A percentile compares a stretch with the other conserved stretches of the same genome.
Evolutionary conservation across 2,329 filamentous ascomycete species (phyloP).

Genomic region (Exophiala sp.): DNA sequence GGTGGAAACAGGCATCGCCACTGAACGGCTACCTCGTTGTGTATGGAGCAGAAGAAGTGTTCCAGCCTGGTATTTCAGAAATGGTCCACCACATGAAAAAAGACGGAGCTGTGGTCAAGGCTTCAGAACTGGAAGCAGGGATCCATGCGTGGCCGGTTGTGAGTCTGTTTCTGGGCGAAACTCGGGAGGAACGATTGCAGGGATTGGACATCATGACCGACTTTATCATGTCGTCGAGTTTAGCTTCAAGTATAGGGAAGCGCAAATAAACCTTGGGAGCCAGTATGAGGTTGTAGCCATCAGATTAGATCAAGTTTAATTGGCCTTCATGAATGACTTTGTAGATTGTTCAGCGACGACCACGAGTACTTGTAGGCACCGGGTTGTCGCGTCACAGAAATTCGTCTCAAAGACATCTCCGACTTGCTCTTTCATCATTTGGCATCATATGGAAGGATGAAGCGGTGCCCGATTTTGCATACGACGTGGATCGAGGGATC

Average conservation of each 20-base stretch:
- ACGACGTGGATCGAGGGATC: not conserved
- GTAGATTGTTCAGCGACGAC: slow-evolving; percentile 9
- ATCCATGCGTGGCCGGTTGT: slow-evolving; percentile 84
- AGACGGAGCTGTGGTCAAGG: slow-evolving; percentile 53
- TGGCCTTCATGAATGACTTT: slow-evolving; percentile 41
- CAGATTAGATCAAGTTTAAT: slow-evolving; percentile 63
- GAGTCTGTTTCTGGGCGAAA: slow-evolving; percentile 53
- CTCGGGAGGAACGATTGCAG: slow-evolving; percentile 43
- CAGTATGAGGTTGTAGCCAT: slow-evolving; percentile 30
- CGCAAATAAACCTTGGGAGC: not conserved
- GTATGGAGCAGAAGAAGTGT: slow-evolving; percentile 74
- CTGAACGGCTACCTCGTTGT: slow-evolving; percentile 64
- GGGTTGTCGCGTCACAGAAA: slow-evolving; percentile 13
- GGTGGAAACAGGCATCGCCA: slow-evolving; percentile 67
- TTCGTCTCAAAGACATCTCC: slow-evolving; percentile 15
- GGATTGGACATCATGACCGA: slow-evolving; percentile 39
- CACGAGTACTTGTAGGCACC: slow-evolving; percentile 11
- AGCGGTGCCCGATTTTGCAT: not conserved
- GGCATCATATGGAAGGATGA: slow-evolving; percentile 9
- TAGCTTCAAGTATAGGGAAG: slow-evolving; percentile 13
- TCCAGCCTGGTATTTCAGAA: slow-evolving; percentile 65
- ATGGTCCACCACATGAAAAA: slow-evolving; percentile 56
- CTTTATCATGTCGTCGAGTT: slow-evolving; percentile 22
- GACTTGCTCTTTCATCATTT: slow-evolving; percentile 37
- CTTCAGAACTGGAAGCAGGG: slow-evolving; percentile 59